Percentiles rank a stretch among this genome's conserved stretches.
Conservation (phyloP, 23 red algal species). For the Chondrus crispus region DNA sequence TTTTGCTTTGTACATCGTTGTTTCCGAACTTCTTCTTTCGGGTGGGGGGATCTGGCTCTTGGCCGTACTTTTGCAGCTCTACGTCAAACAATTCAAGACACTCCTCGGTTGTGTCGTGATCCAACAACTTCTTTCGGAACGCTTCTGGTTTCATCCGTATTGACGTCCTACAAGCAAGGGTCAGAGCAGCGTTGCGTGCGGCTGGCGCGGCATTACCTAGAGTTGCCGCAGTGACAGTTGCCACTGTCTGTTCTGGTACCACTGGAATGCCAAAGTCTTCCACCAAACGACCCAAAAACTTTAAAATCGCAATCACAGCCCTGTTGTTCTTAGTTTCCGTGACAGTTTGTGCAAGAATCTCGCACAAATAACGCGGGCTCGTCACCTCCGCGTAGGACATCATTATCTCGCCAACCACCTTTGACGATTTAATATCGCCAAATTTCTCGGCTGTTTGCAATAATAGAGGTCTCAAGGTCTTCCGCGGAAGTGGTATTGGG, state of each 20-base stretch:
- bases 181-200: conserved; percentile 30
- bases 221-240: conserved; percentile 1
- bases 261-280: conserved; percentile 68
- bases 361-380: conserved; percentile 39
- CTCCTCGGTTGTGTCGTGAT: not conserved
- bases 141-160: conserved; percentile 13
- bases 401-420: conserved; percentile 12
- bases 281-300: conserved; percentile 35
- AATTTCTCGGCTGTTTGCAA: conserved; percentile 34
- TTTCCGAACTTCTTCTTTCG: conserved; percentile 8
- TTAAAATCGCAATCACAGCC: conserved; percentile 65
- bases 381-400: conserved; percentile 52
- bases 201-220: conserved; percentile 45
- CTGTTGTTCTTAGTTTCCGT: conserved; percentile 62
- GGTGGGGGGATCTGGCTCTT: conserved; percentile 48
- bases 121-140: conserved; percentile 14
- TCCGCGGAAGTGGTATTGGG: conserved; percentile 27
- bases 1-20: not conserved
- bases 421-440: conserved; percentile 67
- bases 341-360: conserved; percentile 22
- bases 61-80: conserved; percentile 46
- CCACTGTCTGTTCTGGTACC: conserved; percentile 10
- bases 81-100: conserved; percentile 39
- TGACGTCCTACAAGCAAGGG: conserved; percentile 46
- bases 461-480: conserved; percentile 47